Conservation (phyloP, 306 rosid species). For the Leucaena leucocephala region DNA sequence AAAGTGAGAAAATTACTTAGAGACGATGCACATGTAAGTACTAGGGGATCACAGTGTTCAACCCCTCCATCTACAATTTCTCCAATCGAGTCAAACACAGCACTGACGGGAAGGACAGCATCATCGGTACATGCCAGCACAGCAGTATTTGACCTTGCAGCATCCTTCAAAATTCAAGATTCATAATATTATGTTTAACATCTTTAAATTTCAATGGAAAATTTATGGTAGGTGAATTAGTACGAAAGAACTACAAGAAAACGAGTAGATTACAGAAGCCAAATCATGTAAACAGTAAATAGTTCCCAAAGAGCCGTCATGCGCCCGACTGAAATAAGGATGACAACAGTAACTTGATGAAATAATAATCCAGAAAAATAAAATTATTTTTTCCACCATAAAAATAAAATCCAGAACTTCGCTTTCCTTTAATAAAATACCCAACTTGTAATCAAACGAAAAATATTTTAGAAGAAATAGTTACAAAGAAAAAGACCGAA, state of each 20-base stretch:
- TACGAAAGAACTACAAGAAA: background rate
- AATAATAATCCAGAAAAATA: background rate
- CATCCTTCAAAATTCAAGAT: slow-evolving; percentile 44
- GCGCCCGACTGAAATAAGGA: background rate
- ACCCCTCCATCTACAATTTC: slow-evolving; percentile 48
- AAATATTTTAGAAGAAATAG: background rate
- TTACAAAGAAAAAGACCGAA: background rate
- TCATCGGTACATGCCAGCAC: slow-evolving; percentile 74
- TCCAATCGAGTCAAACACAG: slow-evolving; percentile 46
- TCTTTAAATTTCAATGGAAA: background rate
- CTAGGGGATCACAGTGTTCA: slow-evolving; percentile 52
- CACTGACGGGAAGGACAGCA: slow-evolving; percentile 52
- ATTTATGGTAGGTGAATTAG: background rate
- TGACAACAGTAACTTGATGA: background rate
- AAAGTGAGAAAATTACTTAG: slow-evolving; percentile 43
- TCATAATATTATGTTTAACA: background rate
- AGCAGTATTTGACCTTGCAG: slow-evolving; percentile 37
- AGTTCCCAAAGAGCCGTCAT: background rate
- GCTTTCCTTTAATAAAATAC: background rate
- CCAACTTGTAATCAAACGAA: background rate
- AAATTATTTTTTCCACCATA: background rate
- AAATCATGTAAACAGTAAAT: background rate
- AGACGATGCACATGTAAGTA: slow-evolving; percentile 62
- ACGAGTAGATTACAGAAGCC: background rate
- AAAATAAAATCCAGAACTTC: background rate